Percentiles rank a stretch among this genome's conserved stretches.
phyloP scores from a whole-genome alignment of 805 yeast genomes.

The Debaryomyces tyrocola region DNA sequence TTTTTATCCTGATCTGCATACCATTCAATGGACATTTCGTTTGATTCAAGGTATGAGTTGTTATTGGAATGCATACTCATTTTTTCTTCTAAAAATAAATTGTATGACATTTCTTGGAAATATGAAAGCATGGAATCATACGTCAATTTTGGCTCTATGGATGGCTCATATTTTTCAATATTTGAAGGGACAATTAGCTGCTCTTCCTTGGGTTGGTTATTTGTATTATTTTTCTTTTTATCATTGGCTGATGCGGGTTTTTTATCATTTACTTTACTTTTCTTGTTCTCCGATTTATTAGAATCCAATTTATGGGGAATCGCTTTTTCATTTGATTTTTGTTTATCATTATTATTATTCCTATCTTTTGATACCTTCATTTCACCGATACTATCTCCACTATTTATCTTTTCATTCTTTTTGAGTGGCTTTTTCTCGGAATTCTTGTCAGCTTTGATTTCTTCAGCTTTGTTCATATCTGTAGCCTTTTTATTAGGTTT shows the following conservation, averaged over 20 bases:
- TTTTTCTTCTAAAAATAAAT: constrained; percentile 63
- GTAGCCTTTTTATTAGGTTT: neutral
- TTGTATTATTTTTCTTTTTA: neutral
- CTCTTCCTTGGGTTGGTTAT: neutral
- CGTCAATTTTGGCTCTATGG: constrained; percentile 41
- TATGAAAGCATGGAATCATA: constrained; percentile 54
- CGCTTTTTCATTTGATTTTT: neutral
- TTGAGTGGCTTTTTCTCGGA: no score
- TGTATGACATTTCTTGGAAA: constrained; percentile 58
- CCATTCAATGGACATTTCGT: constrained; percentile 55
- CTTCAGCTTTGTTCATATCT: neutral
- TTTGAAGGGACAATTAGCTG: constrained; percentile 22
- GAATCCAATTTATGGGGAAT: neutral
- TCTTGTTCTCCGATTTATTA: neutral
- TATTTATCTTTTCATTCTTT: no score
- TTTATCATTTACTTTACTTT: neutral
- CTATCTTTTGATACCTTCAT: neutral
- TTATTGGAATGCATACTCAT: constrained; percentile 30
- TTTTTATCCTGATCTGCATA: constrained; percentile 43
- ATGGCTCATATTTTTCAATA: constrained; percentile 30
- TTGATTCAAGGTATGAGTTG: constrained; percentile 34
- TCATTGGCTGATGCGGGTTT: neutral
- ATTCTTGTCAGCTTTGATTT: no score
- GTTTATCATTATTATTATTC: neutral
- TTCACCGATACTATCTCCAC: neutral